Evolutionary conservation across 805 yeast species (phyloP), one percentile per base, ranked within the genome.

Genomic region (Diddensiella santjacobensis): DNA sequence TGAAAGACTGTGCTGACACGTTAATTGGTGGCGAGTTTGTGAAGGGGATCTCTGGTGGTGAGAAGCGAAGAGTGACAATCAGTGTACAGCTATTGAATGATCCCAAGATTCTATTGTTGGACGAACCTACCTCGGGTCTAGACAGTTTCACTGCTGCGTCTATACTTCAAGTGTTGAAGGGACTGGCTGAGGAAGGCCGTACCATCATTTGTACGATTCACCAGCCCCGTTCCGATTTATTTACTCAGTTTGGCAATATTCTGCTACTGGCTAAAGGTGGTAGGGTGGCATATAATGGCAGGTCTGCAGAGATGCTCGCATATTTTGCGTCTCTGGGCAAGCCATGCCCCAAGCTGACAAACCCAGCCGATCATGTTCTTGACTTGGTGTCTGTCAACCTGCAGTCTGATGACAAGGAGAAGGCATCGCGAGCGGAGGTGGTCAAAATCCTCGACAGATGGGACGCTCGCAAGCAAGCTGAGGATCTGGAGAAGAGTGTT

Each of bases 41-140:
- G 1, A 82, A 81, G 58, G 88, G 88, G 29, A 77, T 83, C 6
- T 79, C 84, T 45, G 88, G 88, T 20, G 89, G 87, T 48, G 96
- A 88, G 61, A 86, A 85, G 61, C 74, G 96, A 58, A 72, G 96
- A 55, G 83, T 88, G 0, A 82, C 91, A 0, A 86, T 88, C 63
- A 91, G 90, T 2, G 76, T 86, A 39, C 95, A 87, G 61, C 68
- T 88, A 30, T 67, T 88, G 36, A 80, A 82, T 50, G 80, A 80
- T 48, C 91, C 95, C 0, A 80, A 80, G 48, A 72, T 88, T 33
- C 62, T 88, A 30, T 73, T 88, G 43, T 65, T 88, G 20, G 96
- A 88, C 65, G 96, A 88, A 60, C 96, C 96, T 2, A 88, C 96
- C 0, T 85, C 95, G 3, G 96, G 96, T 0, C 71, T 88, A 22